Percentiles rank a stretch among this genome's conserved stretches.
Evolutionary conservation across 2,329 filamentous ascomycete species (phyloP).

Genomic region (Helminthosporium solani): DNA sequence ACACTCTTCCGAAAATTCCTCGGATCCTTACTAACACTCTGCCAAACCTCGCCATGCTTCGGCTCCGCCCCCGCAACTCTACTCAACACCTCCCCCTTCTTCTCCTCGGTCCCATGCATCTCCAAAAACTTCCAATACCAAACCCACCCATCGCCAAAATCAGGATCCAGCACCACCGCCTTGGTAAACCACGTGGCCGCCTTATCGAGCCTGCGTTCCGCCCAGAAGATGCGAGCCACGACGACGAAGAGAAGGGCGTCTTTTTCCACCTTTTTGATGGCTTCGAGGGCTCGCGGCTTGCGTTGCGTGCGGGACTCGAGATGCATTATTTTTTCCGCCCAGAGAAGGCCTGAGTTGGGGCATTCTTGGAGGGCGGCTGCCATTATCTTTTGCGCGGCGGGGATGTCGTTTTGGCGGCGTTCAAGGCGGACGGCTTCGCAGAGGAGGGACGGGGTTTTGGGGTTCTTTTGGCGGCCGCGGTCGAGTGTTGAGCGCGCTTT

Average conservation of each 20-base stretch:
- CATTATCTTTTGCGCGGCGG: conserved; percentile 89
- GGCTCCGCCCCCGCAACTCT: conserved; percentile 86
- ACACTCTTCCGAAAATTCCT: conserved; percentile 71
- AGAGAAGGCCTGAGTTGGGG: conserved; percentile 81
- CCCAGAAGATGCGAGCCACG: conserved; percentile 94
- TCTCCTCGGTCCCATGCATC: conserved; percentile 93
- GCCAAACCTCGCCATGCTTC: conserved; percentile 90
- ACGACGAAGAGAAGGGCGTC: conserved; percentile 87
- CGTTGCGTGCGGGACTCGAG: conserved; percentile 89
- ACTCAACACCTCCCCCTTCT: conserved; percentile 76
- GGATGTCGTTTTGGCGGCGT: conserved; percentile 76
- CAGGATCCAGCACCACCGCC: conserved; percentile 81
- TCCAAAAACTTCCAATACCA: conserved; percentile 95
- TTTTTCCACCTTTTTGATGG: conserved; percentile 95
- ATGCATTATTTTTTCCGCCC: conserved; percentile 94
- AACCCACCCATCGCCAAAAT: conserved; percentile 90
- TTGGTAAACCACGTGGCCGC: conserved; percentile 98
- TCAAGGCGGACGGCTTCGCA: conserved; percentile 93
- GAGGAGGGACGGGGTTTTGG: conserved; percentile 83
- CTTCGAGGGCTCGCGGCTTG: conserved; percentile 86
- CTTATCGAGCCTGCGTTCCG: conserved; percentile 86
- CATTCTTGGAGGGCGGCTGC: conserved; percentile 89
- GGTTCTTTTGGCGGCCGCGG: conserved; percentile 81
- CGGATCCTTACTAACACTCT: conserved; percentile 80
- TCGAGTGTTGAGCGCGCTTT: conserved; percentile 95